Evolutionary conservation across 305 asterid species (phyloP), one percentile per base, ranked within the genome.

Genomic region (Vinca major): DNA sequence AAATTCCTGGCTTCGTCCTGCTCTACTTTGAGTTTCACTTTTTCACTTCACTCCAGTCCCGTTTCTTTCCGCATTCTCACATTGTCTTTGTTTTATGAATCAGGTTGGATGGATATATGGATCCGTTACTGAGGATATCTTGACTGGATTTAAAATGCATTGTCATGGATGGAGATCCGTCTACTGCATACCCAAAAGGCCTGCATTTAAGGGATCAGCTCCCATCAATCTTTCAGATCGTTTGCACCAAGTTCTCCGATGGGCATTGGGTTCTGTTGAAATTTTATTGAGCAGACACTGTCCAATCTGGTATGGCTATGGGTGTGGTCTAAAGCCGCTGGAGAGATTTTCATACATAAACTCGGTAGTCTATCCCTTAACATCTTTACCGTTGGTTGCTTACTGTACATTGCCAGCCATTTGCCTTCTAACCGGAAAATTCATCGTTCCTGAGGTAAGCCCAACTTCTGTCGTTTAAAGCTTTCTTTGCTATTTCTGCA

Each of bases 71-170:
- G 50, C 51, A 45, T 45, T 45, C 49, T 45, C 53, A 58, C 12
- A 7, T 60, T 36, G 41, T 65, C 33, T 12, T 10, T 44, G 52
- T 51, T 48, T 50, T n/a, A 2, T 60, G 57, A 52, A 56, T 62
- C 85, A 90, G 98, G 81, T 92, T 60, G 98, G 98, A 40, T 92
- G 98, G 98, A 90, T 92, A 67, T 92, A 92, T 50, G 98, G 98
- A 53, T 92, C 96, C 4, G 96, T 89, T 66, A 89, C 98, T 14
- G 98, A 90, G 82, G 98, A 92, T 82, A 90, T 92, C 83, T 83
- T 92, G 72, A 92, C 98, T 26, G 98, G 98, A 9, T 92, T 92
- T 68, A 92, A 92, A 78, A 92, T 92, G 98, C 98, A 92, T 73
- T 88, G 95, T 78, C 97, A 88, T 56, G 98, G 98, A 51, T 92